phyloP scores from a whole-genome alignment of 352 stramenopile species.

The Aphanomyces astaci region DNA sequence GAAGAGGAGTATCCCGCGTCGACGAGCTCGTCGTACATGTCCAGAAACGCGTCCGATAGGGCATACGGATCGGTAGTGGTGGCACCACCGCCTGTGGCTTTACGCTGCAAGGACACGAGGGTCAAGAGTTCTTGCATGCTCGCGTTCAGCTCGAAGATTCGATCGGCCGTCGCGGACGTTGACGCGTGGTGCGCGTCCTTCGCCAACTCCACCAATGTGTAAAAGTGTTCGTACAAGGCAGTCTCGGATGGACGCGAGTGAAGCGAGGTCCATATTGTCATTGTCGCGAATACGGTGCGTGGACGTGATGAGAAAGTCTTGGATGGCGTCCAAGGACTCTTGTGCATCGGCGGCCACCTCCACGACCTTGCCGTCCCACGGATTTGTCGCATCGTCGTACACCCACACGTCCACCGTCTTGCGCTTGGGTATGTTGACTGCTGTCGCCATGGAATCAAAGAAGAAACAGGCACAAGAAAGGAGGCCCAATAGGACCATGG shows the following conservation, averaged over 20 bases:
- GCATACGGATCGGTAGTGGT: not conserved
- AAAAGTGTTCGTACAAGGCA: conserved; percentile 13
- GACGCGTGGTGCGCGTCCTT: not conserved
- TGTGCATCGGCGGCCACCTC: not conserved
- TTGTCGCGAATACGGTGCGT: not conserved
- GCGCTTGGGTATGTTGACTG: not conserved
- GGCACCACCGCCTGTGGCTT: not conserved
- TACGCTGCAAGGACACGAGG: not conserved
- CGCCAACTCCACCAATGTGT: not conserved
- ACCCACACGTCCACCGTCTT: not conserved
- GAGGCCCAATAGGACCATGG: not conserved
- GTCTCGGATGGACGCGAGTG: conserved; percentile 5
- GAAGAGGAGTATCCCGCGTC: not conserved
- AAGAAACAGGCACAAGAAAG: not conserved
- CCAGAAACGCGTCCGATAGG: conserved; percentile 16
- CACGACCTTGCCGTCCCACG: not conserved
- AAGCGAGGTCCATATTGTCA: not conserved
- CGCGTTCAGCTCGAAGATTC: conserved; percentile 10
- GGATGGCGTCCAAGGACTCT: not conserved
- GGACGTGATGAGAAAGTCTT: not conserved
- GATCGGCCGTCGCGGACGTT: not conserved
- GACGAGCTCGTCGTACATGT: conserved; percentile 6
- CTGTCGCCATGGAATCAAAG: not conserved
- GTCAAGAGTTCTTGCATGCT: conserved; percentile 11
- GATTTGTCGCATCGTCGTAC: conserved; percentile 13